Base-by-base conservation (phyloP, 176 grass and related monocot genomes). In the Elaeis guineensis region DNA sequence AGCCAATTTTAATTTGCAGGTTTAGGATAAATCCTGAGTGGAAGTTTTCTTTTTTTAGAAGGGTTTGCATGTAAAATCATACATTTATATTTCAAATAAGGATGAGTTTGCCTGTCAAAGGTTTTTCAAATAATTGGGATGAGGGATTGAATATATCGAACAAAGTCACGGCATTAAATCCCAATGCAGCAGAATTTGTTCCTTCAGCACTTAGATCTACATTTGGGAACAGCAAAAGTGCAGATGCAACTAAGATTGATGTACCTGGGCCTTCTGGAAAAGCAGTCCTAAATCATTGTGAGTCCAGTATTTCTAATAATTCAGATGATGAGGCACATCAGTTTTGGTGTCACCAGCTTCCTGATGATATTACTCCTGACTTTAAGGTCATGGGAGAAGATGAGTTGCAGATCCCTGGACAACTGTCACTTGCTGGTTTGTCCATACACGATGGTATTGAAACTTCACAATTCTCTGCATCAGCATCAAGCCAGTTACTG, bases 341-440 rank as follows among this genome's bases (percentile, higher is more conserved):
- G 44, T 89, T 88, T 79, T 98, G 93, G 93, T 72, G 72, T 54
- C 76, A 59, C 62, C 93, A 91, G 74, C 93, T 98, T 53, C 93
- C 93, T 32, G 93, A 98, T 83, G 87, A 98, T 71, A 98, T 98
- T 56, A 92, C 81, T 73, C 84, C 93, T 52, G 93, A 98, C 56
- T 98, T 98, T 26, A 80, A 78, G 50, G 72, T 59, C 12, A 79
- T 85, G 16, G 87, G 82, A 73, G 84, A 91, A 67, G 72, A 70
- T 55, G 79, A 91, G 66, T 21, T 56, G 65, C 82, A 69, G 28
- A 76, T 72, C 60, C 61, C 84, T 66, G 73, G 73, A 78, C 83
- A 80, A 21, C 75, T 85, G 60, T 67, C 93, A 67, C 72, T 98
- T 69, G 78, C 74, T 69, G 82, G 79, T 66, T 75, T 92, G 28